Evolutionary conservation across 202 grass and related monocot species (phyloP).

Genomic region (Panicum hallii): DNA sequence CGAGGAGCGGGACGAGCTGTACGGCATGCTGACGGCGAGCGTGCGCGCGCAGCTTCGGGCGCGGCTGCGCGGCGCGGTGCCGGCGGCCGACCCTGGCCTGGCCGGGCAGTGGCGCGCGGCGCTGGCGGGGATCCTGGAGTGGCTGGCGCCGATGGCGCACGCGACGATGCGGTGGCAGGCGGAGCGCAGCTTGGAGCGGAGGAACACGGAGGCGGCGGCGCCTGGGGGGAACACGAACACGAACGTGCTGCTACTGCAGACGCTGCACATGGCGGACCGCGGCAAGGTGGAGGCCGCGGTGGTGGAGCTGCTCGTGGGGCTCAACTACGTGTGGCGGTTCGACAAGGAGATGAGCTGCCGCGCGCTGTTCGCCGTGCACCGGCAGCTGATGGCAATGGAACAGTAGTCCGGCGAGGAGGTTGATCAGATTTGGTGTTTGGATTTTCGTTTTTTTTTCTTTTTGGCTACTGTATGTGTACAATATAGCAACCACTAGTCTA

Average conservation of each 20-base stretch:
- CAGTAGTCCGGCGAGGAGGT: neutral
- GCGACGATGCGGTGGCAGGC: slow-evolving; percentile 85
- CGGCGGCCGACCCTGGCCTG: slow-evolving; percentile 50
- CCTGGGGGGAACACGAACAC: too few species aligned
- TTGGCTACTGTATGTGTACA: too few species aligned
- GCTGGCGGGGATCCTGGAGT: slow-evolving; percentile 67
- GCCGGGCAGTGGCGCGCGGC: slow-evolving; percentile 75
- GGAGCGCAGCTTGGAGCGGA: slow-evolving; percentile 75
- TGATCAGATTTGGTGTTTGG: too few species aligned
- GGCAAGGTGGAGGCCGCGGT: slow-evolving; percentile 77
- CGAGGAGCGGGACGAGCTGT: slow-evolving; percentile 76
- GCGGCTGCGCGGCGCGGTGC: slow-evolving; percentile 59
- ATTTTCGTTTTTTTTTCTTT: too few species aligned
- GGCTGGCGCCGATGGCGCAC: slow-evolving; percentile 93
- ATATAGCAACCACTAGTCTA: too few species aligned
- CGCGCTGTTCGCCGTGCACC: slow-evolving; percentile 43
- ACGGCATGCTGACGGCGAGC: slow-evolving; percentile 84
- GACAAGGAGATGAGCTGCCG: neutral
- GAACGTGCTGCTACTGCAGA: slow-evolving; percentile 77
- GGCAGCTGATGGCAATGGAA: slow-evolving; percentile 11
- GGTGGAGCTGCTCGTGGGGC: slow-evolving; percentile 76
- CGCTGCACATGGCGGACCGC: slow-evolving; percentile 73
- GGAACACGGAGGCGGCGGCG: neutral
- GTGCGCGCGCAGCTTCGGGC: slow-evolving; percentile 64
- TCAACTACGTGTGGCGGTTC: slow-evolving; percentile 89